Conservation (phyloP, 2,329 filamentous ascomycete genomes). For the Drechslera avenae region DNA sequence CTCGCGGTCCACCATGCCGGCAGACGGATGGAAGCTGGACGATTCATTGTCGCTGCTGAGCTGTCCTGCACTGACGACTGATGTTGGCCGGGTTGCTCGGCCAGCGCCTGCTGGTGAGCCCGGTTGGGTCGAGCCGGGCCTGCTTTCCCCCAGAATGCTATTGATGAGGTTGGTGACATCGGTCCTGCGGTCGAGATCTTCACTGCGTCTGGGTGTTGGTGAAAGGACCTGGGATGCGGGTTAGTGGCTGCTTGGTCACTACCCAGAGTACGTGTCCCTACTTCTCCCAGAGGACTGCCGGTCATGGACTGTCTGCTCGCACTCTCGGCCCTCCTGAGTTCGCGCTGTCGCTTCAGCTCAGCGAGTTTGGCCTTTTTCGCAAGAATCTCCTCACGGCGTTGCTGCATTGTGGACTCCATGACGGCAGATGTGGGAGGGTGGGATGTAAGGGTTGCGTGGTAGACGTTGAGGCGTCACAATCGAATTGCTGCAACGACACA, state of each 20-base stretch:
- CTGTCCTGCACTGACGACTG: conserved; percentile 80
- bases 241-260: conserved; percentile 11
- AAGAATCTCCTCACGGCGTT: conserved; percentile 92
- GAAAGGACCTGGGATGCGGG: conserved; percentile 63
- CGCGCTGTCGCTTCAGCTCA: conserved; percentile 91
- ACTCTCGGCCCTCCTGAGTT: conserved; percentile 77
- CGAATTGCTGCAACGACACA: too few species aligned
- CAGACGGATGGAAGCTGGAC: conserved; percentile 21
- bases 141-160: conserved; percentile 78
- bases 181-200: conserved; percentile 66
- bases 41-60: conserved; percentile 69
- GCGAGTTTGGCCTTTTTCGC: conserved; percentile 97
- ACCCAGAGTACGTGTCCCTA: conserved; percentile 48
- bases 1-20: conserved; percentile 47
- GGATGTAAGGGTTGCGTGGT: conserved; percentile 3
- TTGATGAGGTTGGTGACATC: conserved; percentile 85
- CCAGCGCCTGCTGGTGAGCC: conserved; percentile 50
- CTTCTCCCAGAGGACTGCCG: conserved; percentile 71
- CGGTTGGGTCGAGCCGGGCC: conserved; percentile 70
- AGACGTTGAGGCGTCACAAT: neutral
- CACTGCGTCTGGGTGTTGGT: conserved; percentile 68
- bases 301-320: conserved; percentile 66
- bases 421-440: conserved; percentile 11
- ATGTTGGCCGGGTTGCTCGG: conserved; percentile 77
- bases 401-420: conserved; percentile 65